Conservation (phyloP, 2,329 filamentous ascomycete species). For the Helminthosporium solani region DNA sequence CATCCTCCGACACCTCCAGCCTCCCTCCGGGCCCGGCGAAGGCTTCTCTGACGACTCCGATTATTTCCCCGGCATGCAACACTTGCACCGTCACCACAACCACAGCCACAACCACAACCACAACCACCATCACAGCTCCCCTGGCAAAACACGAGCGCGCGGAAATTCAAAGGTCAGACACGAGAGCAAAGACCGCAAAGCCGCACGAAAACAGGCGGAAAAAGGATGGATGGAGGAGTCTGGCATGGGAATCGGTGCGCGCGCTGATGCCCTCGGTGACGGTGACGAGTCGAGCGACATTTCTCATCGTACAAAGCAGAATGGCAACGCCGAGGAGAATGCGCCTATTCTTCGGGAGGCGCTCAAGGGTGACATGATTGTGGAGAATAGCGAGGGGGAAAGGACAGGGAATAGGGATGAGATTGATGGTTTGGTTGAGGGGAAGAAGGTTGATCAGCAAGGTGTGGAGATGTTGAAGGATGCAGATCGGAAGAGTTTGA, state of each 20-base stretch:
- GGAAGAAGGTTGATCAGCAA: slow-evolving; percentile 19
- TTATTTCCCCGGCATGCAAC: slow-evolving; percentile 43
- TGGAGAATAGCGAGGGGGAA: slow-evolving; percentile 30
- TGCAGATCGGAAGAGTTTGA: slow-evolving; percentile 30
- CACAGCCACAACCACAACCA: too few species aligned
- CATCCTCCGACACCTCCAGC: slow-evolving; percentile 35
- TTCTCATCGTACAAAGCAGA: background rate
- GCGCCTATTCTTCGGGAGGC: slow-evolving; percentile 33
- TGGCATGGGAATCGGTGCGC: slow-evolving; percentile 48
- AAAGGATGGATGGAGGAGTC: slow-evolving; percentile 49
- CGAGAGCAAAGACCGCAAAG: slow-evolving; percentile 38
- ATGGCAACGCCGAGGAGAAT: slow-evolving; percentile 8
- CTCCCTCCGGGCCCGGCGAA: slow-evolving; percentile 30
- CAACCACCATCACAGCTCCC: slow-evolving; percentile 10
- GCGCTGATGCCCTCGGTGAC: slow-evolving; percentile 51
- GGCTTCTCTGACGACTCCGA: slow-evolving; percentile 47
- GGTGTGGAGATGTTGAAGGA: slow-evolving; percentile 35
- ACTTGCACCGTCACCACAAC: slow-evolving; percentile 24
- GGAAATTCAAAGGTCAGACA: slow-evolving; percentile 33
- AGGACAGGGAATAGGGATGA: slow-evolving; percentile 12
- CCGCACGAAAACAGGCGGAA: slow-evolving; percentile 35
- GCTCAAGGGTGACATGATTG: slow-evolving; percentile 37
- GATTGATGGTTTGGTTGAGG: slow-evolving; percentile 8
- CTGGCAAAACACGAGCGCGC: slow-evolving; percentile 23
- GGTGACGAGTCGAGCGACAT: slow-evolving; percentile 30